Percentiles rank a stretch among this genome's conserved stretches.
Conservation (phyloP, 331 rosid species). For the Quercus lobata region DNA sequence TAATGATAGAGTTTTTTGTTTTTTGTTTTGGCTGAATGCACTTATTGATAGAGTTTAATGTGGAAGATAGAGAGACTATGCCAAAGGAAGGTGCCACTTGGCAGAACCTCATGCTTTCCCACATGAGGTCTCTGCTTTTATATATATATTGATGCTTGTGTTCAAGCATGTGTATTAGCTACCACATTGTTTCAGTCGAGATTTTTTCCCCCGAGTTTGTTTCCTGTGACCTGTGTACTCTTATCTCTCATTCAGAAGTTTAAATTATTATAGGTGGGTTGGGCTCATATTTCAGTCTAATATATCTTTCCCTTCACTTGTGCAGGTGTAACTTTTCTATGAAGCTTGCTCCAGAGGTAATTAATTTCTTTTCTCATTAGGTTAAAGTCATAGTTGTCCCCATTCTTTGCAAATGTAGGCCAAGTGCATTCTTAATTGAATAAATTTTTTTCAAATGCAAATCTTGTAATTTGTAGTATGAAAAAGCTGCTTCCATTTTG, state of each 20-base stretch:
- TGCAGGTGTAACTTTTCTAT: constrained; percentile 83
- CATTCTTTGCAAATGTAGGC: not conserved
- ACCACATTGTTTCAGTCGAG: too few species aligned
- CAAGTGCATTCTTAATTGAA: not conserved
- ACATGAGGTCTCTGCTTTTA: too few species aligned
- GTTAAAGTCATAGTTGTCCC: not conserved
- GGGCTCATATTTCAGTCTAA: not conserved
- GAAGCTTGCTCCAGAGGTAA: constrained; percentile 87
- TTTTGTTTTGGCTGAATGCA: too few species aligned
- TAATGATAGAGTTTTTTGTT: too few species aligned
- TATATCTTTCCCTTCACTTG: not conserved
- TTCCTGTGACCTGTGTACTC: not conserved
- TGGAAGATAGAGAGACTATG: too few species aligned
- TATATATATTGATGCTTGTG: too few species aligned
- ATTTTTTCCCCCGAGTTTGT: too few species aligned
- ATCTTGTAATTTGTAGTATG: constrained; percentile 47
- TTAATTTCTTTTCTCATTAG: not conserved
- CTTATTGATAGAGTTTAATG: too few species aligned
- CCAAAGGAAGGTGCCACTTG: too few species aligned
- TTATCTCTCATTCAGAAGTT: not conserved
- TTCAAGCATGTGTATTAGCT: too few species aligned
- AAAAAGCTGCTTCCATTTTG: constrained; percentile 79
- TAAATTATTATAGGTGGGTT: not conserved
- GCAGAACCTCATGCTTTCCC: too few species aligned
- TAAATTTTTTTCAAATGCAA: not conserved